These are phyloP conservation scores for Neoboletus brunneissimus DNA, from an alignment of 768 basidiomycete species.

Conservation along the genomic window DNA sequence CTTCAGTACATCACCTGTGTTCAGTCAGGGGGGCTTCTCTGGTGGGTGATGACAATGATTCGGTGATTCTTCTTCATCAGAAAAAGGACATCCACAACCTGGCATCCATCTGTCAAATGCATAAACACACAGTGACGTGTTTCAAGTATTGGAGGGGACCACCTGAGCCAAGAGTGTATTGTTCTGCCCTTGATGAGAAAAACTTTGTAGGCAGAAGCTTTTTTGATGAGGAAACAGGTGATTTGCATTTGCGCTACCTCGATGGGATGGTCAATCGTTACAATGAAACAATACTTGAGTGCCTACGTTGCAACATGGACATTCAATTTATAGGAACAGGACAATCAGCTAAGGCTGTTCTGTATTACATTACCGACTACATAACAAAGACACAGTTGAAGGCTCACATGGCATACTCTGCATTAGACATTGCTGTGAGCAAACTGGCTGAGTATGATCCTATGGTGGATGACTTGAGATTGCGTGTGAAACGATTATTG, in stretches of 20 bases:
- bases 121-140: neutral
- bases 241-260: accelerated
- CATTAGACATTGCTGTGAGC: neutral
- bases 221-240: neutral
- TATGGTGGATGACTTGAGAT: neutral
- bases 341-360: neutral
- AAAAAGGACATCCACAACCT: neutral
- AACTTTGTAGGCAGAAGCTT: neutral
- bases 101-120: neutral
- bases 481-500: neutral
- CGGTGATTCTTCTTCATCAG: no score
- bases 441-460: neutral
- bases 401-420: neutral
- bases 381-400: neutral
- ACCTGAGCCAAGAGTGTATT: neutral
- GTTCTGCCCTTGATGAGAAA: neutral
- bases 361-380: neutral
- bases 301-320: no score
- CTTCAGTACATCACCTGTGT: neutral
- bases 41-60: no score
- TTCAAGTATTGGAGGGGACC: neutral
- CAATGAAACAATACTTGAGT: neutral
- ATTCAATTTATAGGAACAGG: neutral
- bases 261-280: neutral
- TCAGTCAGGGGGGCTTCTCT: no score